These are phyloP conservation scores for Pythium utonaiense DNA, from an alignment of 352 stramenopile genomes.

Conservation along the genomic window DNA sequence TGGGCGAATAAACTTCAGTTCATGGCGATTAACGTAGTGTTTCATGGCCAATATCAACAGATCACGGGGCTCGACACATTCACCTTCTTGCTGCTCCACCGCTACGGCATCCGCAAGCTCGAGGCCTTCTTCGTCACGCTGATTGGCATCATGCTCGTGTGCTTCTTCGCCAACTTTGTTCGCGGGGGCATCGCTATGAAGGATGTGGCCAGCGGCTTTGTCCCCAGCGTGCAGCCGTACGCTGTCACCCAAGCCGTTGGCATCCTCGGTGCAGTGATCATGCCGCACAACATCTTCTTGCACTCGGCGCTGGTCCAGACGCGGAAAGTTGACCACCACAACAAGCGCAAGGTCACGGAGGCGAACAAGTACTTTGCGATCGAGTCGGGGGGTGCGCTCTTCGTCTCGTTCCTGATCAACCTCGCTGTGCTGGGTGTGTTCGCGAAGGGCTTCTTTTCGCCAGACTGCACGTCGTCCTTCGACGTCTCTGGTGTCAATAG, in stretches of 20 bases:
- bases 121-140: conserved; percentile 92
- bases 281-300: conserved; percentile 93
- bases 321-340: conserved; percentile 49
- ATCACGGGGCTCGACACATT: conserved; percentile 90
- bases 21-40: background rate
- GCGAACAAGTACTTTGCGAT: conserved; percentile 94
- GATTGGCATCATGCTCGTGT: conserved; percentile 92
- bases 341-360: conserved; percentile 65
- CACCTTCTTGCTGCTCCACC: conserved; percentile 92
- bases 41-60: conserved; percentile 12
- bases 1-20: background rate
- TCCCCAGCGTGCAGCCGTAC: conserved; percentile 68
- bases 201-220: conserved; percentile 80
- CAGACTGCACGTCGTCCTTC: conserved; percentile 60
- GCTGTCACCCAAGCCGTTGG: conserved; percentile 85
- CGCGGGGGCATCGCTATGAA: conserved; percentile 62
- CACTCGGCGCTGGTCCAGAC: conserved; percentile 84
- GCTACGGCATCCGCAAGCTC: conserved; percentile 91
- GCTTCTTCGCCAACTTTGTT: conserved; percentile 90
- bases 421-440: conserved; percentile 91
- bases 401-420: conserved; percentile 96
- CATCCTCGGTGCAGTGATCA: conserved; percentile 93
- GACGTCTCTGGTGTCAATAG: conserved; percentile 51
- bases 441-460: conserved; percentile 90
- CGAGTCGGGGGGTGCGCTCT: conserved; percentile 87